Conservation (phyloP, 371 early-diverging fungal species). For the Lichtheimia corymbifera region DNA sequence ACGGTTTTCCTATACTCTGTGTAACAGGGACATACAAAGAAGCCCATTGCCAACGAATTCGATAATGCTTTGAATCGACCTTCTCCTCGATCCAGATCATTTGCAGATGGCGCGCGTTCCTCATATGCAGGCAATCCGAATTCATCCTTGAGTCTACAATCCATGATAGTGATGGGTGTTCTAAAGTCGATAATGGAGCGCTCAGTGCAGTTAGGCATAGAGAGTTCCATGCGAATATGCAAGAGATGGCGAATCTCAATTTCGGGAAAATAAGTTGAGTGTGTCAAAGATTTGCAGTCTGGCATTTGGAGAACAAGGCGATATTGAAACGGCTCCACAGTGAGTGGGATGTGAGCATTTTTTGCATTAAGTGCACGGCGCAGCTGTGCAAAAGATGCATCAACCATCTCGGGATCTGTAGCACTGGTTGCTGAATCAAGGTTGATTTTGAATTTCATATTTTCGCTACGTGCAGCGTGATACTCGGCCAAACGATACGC, state of each 20-base stretch:
- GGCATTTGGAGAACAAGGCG: conserved; percentile 43
- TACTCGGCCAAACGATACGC: conserved; percentile 47
- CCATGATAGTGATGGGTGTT: conserved; percentile 47
- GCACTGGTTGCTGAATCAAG: conserved; percentile 28
- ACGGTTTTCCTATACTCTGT: conserved; percentile 41
- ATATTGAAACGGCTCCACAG: conserved; percentile 35
- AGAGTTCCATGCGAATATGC: conserved; percentile 39
- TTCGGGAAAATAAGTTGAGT: conserved; percentile 39
- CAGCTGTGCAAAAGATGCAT: conserved; percentile 26
- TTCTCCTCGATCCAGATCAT: conserved; percentile 23
- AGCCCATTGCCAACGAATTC: conserved; percentile 26
- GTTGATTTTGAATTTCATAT: conserved; percentile 37
- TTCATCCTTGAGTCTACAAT: conserved; percentile 47
- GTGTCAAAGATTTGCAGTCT: conserved; percentile 41
- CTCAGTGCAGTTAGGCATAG: conserved; percentile 16
- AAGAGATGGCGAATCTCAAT: conserved; percentile 41
- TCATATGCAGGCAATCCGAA: conserved; percentile 42
- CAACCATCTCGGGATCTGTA: conserved; percentile 25
- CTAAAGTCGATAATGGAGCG: conserved; percentile 31
- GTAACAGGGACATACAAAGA: conserved; percentile 47
- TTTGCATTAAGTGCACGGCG: conserved; percentile 34
- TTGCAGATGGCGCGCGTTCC: conserved; percentile 22
- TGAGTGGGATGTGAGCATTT: conserved; percentile 44
- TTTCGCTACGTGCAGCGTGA: conserved; percentile 33
- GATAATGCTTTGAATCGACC: conserved; percentile 5